A percentile compares a stretch with the other conserved stretches of the same genome.
Conservation (phyloP, 1,139 yeast genomes). For the Protomyces inouyei region DNA sequence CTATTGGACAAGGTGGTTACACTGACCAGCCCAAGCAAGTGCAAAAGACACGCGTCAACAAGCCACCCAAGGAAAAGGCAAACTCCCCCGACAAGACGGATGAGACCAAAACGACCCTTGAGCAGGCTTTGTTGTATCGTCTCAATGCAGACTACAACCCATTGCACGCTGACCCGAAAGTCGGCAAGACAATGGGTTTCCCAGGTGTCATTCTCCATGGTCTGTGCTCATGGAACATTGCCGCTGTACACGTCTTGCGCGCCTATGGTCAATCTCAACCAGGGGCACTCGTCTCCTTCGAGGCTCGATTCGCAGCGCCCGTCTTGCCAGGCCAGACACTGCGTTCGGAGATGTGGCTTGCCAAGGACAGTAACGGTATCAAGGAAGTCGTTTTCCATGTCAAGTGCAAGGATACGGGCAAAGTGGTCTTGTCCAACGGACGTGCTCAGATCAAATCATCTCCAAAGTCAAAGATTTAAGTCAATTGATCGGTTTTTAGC, state of each 20-base stretch:
- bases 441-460: conserved; percentile 15
- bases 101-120: conserved; percentile 22
- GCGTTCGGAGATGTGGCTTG: conserved; percentile 21
- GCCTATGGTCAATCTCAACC: conserved; percentile 16
- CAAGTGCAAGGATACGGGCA: conserved; percentile 23
- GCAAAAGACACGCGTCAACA: conserved; percentile 11
- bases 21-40: conserved; percentile 13
- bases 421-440: conserved; percentile 19
- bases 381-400: conserved; percentile 17
- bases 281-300: conserved; percentile 10
- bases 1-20: conserved; percentile 26
- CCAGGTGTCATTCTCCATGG: conserved; percentile 23
- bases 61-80: conserved; percentile 18
- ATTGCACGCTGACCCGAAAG: conserved; percentile 23
- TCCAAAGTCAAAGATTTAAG: background rate
- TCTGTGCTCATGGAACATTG: conserved; percentile 18
- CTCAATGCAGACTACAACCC: conserved; percentile 25
- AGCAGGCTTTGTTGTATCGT: conserved; percentile 20
- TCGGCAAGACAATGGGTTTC: conserved; percentile 21
- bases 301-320: conserved; percentile 21
- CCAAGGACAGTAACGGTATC: conserved; percentile 6
- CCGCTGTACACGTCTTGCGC: conserved; percentile 23
- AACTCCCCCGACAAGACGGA: conserved; percentile 1
- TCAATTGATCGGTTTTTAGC: background rate
- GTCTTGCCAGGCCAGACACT: conserved; percentile 25